phyloP scores from a whole-genome alignment of 2,329 filamentous ascomycete genomes.

The Colletotrichum sp. region DNA sequence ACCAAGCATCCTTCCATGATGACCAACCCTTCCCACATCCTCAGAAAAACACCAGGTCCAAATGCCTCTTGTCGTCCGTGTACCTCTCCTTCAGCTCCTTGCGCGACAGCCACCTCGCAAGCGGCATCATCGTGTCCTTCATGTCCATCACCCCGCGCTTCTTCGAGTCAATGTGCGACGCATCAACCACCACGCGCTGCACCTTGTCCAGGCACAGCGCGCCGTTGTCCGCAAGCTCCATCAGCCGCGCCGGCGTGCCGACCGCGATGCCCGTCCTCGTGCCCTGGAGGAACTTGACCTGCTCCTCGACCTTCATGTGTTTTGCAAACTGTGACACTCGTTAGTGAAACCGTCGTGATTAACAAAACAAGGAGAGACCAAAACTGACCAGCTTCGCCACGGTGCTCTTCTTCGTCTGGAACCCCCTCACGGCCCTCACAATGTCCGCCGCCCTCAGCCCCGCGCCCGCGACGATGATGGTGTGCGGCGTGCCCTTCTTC shows the following conservation, averaged over 20 bases:
- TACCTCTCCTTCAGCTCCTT: slow-evolving; percentile 76
- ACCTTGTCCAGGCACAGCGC: slow-evolving; percentile 74
- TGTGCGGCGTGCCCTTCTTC: slow-evolving; percentile 79
- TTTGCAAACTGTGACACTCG: slow-evolving; percentile 75
- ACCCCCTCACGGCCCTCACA: slow-evolving; percentile 74
- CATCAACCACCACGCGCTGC: slow-evolving; percentile 85
- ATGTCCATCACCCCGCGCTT: slow-evolving; percentile 94
- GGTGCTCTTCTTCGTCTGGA: slow-evolving; percentile 77
- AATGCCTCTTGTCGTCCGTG: slow-evolving; percentile 57
- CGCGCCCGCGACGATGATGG: slow-evolving; percentile 84
- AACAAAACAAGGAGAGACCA: background rate
- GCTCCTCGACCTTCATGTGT: slow-evolving; percentile 94
- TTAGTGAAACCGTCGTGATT: background rate
- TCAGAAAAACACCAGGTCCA: slow-evolving; percentile 71
- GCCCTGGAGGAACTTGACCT: slow-evolving; percentile 74
- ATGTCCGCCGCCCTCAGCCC: slow-evolving; percentile 87
- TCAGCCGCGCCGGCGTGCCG: slow-evolving; percentile 84
- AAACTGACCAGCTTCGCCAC: slow-evolving; percentile 77
- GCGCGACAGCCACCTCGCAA: slow-evolving; percentile 75
- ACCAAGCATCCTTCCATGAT: background rate
- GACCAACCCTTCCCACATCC: background rate
- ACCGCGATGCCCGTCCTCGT: slow-evolving; percentile 83
- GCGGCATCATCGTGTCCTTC: slow-evolving; percentile 86
- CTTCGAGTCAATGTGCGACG: slow-evolving; percentile 92
- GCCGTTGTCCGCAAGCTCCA: slow-evolving; percentile 81